Base-by-base conservation (phyloP, 352 stramenopile species). In the Blastocystis sp. region DNA sequence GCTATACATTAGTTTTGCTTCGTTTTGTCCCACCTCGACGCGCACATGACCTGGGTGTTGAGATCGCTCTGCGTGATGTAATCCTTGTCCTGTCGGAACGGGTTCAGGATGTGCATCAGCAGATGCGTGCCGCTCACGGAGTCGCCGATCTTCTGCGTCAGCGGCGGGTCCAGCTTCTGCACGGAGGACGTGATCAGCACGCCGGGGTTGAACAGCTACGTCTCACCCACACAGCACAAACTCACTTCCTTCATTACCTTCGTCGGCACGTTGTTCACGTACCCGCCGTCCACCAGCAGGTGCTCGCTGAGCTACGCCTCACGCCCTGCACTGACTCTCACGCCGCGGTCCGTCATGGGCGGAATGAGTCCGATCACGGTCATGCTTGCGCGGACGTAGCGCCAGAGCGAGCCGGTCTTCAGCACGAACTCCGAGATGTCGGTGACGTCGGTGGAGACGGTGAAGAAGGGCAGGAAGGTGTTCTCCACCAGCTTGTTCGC, bases 191-290 rank as follows among this genome's bases (percentile, higher is more conserved):
- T 84, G 3, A 84, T 21, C 52, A 84, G 45, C 65, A 84, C 56
- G 1, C 74, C 74, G 7, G 74, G 74, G 43, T 84, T 84, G 23
- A 67, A 84, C 9, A 84, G 38, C 74, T 74, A 74, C 64, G 3
- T 0, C 17, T 74, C 40, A 45, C 5, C 28, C 23, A 1, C 64
- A 23, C 34, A 52, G 21, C 64, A 1, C 0, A 2, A 10, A 3
- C n/a, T 1, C 14, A 74, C 64, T 28, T 84, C 52, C 61, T 84
- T 84, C 90, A 92, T 91, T 2, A 90, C 88, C 40, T 90, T 86
- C 10, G 90, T 94, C 1, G 94, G 94, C 11, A 97, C 89, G 79
- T 97, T 97, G 90, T 97, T 97, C 90, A 96, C 94, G 89, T 97
- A 97, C 0, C 94, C 94, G 23, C 94, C 94, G 59, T 97, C 94